Conservation (phyloP, 1,284 basidiomycete genomes). For the Ceratobasidium sp. region DNA sequence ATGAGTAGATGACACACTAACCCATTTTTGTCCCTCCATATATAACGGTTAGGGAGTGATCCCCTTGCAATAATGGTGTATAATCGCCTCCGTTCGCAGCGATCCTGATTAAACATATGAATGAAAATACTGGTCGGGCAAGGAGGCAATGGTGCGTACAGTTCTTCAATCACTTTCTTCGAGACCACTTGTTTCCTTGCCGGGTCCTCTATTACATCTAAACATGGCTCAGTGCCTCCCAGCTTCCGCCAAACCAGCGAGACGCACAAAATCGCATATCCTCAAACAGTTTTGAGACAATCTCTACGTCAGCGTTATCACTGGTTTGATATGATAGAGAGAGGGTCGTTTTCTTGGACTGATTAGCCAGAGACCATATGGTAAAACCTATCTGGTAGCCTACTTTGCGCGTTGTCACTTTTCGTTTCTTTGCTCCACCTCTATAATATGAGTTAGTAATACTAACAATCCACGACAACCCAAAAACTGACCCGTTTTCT, state of each 20-base stretch:
- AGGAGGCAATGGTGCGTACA: constrained; percentile 55
- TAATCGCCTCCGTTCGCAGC: constrained; percentile 78
- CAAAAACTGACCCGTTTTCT: constrained; percentile 57
- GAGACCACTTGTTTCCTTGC: constrained; percentile 75
- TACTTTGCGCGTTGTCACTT: constrained; percentile 60
- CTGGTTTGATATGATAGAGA: constrained; percentile 71
- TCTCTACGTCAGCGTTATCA: constrained; percentile 63
- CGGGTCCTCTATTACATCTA: constrained; percentile 81
- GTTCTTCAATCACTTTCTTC: constrained; percentile 66
- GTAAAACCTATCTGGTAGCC: constrained; percentile 47
- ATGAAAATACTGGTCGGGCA: not conserved
- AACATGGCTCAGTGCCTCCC: not conserved
- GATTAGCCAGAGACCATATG: constrained; percentile 5
- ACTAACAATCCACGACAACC: not conserved
- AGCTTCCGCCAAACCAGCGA: not conserved
- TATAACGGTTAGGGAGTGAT: constrained; percentile 57
- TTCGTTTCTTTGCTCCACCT: constrained; percentile 69
- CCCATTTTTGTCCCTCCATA: constrained; percentile 71
- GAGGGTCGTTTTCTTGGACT: constrained; percentile 59
- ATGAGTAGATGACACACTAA: constrained; percentile 55
- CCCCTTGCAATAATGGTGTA: constrained; percentile 61
- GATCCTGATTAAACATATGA: constrained; percentile 59
- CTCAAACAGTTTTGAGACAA: constrained; percentile 71
- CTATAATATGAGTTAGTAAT: constrained; percentile 49
- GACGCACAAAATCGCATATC: constrained; percentile 79